Conservation (phyloP, 768 basidiomycete species). For the Russula sp. region DNA sequence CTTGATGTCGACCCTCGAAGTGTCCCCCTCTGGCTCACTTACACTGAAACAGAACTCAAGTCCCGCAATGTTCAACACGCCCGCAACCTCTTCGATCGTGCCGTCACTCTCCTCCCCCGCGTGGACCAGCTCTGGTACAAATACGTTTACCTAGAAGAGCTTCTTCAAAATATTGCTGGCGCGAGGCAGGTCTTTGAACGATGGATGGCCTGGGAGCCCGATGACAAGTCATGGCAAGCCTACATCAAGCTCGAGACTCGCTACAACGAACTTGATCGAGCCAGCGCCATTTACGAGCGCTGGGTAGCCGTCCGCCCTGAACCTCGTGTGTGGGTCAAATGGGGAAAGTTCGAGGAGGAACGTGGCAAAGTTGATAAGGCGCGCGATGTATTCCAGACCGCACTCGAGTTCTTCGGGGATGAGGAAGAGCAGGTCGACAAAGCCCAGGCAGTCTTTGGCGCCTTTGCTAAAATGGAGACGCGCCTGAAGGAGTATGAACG, state of each 20-base stretch:
- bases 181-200: conserved; percentile 97
- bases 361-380: conserved; percentile 56
- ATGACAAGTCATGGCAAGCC: conserved; percentile 99
- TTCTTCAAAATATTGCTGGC: conserved; percentile 92
- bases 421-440: conserved; percentile 62
- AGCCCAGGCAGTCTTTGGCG: conserved; percentile 84
- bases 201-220: conserved; percentile 99
- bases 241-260: conserved; percentile 97
- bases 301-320: conserved; percentile 73
- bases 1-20: conserved; percentile 91
- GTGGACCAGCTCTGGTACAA: conserved; percentile 99
- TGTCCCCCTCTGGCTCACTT: conserved; percentile 87
- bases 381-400: conserved; percentile 58
- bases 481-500: conserved; percentile 94
- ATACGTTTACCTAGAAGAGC: conserved; percentile 96
- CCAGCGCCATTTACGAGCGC: conserved; percentile 87
- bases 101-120: conserved; percentile 91
- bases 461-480: conserved; percentile 97
- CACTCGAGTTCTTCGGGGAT: conserved; percentile 57
- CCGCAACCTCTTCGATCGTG: conserved; percentile 93
- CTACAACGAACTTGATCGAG: conserved; percentile 86
- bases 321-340: conserved; percentile 57
- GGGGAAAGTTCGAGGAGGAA: conserved; percentile 61
- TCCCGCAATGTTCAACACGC: conserved; percentile 96
- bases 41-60: conserved; percentile 97